Conservation (phyloP, 805 yeast genomes). For the Suhomyces tanzawaensis region DNA sequence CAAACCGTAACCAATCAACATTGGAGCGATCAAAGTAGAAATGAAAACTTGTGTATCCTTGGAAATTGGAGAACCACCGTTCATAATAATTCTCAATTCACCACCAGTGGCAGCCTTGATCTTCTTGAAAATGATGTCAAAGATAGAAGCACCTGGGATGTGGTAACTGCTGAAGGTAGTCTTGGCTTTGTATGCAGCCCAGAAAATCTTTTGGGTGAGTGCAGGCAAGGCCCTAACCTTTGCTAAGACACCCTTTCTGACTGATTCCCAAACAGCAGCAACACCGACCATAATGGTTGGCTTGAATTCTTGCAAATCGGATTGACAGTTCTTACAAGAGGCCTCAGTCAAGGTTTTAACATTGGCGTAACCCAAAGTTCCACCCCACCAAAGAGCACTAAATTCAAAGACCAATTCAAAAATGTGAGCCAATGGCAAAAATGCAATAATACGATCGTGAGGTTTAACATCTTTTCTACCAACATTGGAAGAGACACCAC, state of each 20-base stretch:
- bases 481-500: conserved; percentile 72
- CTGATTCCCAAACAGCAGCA: conserved; percentile 97
- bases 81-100: conserved; percentile 62
- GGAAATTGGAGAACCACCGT: conserved; percentile 93
- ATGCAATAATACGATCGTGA: conserved; percentile 75
- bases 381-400: conserved; percentile 83
- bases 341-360: conserved; percentile 87
- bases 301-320: conserved; percentile 81
- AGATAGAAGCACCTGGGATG: conserved; percentile 69
- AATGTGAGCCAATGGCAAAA: conserved; percentile 94
- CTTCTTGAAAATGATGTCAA: conserved; percentile 83
- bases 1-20: conserved; percentile 93
- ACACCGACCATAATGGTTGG: conserved; percentile 98
- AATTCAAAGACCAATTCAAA: conserved; percentile 90
- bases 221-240: conserved; percentile 69
- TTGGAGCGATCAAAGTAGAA: conserved; percentile 71
- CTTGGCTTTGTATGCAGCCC: conserved; percentile 84
- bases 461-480: conserved; percentile 47
- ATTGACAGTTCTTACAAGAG: conserved; percentile 78
- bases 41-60: conserved; percentile 79
- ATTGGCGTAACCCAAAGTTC: conserved; percentile 81
- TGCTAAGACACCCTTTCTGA: conserved; percentile 84
- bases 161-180: conserved; percentile 56
- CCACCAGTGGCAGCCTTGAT: conserved; percentile 97
- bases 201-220: conserved; percentile 73